These are phyloP conservation scores for Uronychia setigera DNA, from an alignment of 73 alveolate genomes.

Conservation along the genomic window DNA sequence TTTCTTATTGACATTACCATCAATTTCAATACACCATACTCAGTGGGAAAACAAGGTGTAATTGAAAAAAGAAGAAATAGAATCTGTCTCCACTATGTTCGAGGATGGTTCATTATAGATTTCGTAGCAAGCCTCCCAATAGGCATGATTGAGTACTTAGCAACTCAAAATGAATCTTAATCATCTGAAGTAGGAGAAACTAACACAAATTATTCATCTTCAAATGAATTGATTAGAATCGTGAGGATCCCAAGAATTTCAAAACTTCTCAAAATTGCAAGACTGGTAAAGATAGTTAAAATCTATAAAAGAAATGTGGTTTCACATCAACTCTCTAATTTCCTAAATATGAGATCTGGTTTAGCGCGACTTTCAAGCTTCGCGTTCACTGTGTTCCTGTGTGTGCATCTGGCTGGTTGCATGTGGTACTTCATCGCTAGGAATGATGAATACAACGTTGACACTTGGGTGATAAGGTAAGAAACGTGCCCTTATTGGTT, in stretches of 20 bases:
- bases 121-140: constrained; percentile 62
- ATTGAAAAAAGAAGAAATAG: constrained; percentile 52
- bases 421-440: constrained; percentile 47
- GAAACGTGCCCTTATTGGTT: too few species aligned
- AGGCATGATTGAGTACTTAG: not conserved
- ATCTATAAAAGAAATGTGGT: not conserved
- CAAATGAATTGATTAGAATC: constrained; percentile 16
- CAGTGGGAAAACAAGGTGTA: constrained; percentile 50
- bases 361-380: not conserved
- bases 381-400: constrained; percentile 26
- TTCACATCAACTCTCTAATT: not conserved
- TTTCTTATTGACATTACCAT: constrained; percentile 47
- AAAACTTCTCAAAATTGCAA: constrained; percentile 59
- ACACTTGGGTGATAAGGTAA: constrained; percentile 61
- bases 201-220: too few species aligned
- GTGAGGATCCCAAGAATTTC: constrained; percentile 71
- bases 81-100: constrained; percentile 58
- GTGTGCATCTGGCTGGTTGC: constrained; percentile 28
- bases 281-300: constrained; percentile 34
- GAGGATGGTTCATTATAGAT: constrained; percentile 73
- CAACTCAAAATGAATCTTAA: not conserved
- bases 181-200: not conserved
- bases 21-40: constrained; percentile 42
- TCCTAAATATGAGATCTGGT: not conserved
- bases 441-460: constrained; percentile 27